Conservation (phyloP, 2,329 filamentous ascomycete genomes). For the Rutstroemia sp. region DNA sequence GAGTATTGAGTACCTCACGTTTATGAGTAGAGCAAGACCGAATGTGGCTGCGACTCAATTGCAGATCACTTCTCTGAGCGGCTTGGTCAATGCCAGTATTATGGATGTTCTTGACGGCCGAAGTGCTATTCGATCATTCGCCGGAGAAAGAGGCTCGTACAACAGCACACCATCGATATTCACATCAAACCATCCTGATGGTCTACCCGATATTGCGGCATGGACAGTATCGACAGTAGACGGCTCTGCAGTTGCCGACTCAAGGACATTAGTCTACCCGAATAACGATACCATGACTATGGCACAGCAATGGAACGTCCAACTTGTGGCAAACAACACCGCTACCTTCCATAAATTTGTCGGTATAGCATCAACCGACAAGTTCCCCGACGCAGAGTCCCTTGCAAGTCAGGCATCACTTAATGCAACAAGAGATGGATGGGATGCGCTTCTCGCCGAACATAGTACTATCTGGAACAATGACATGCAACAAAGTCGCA, state of each 20-base stretch:
- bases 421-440: slow-evolving; percentile 8
- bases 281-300: slow-evolving; percentile 52
- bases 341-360: slow-evolving; percentile 53
- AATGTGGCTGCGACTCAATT: slow-evolving; percentile 13
- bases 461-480: slow-evolving; percentile 13
- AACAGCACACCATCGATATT: slow-evolving; percentile 42
- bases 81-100: slow-evolving; percentile 37
- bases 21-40: slow-evolving; percentile 13
- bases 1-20: slow-evolving; percentile 47
- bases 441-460: slow-evolving; percentile 3
- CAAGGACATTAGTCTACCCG: slow-evolving; percentile 16
- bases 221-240: slow-evolving; percentile 44
- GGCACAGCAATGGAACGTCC: slow-evolving; percentile 45
- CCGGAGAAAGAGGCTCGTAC: slow-evolving; percentile 45
- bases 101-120: slow-evolving; percentile 57
- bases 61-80: slow-evolving; percentile 7
- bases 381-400: slow-evolving; percentile 47
- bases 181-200: slow-evolving; percentile 51
- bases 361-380: slow-evolving; percentile 55
- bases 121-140: slow-evolving; percentile 51
- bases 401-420: slow-evolving; percentile 34
- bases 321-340: slow-evolving; percentile 41
- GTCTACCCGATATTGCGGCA: slow-evolving; percentile 50
- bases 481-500: slow-evolving; percentile 25
- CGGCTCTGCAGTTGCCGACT: slow-evolving; percentile 15